phyloP scores from a whole-genome alignment of 2,329 filamentous ascomycete genomes.

The Talaromyces sp. region DNA sequence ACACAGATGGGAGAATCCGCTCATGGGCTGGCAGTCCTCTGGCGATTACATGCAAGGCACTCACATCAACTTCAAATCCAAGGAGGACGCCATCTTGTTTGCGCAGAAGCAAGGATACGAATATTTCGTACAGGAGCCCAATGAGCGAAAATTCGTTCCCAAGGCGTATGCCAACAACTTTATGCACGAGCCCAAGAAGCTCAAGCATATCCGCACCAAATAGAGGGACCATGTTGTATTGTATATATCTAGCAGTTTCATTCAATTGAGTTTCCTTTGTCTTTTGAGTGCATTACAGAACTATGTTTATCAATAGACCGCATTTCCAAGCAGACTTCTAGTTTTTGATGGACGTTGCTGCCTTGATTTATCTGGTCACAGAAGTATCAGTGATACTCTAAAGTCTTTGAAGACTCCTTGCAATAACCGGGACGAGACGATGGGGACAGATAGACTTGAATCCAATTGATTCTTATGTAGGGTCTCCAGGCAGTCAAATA shows the following conservation, averaged over 20 bases:
- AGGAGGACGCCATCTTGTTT: slow-evolving; percentile 91
- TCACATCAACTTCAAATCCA: slow-evolving; percentile 80
- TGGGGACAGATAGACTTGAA: background rate
- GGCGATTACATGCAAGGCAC: slow-evolving; percentile 94
- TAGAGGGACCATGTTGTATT: slow-evolving; percentile 43
- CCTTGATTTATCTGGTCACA: background rate
- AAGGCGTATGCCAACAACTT: slow-evolving; percentile 99
- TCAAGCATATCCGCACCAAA: slow-evolving; percentile 83
- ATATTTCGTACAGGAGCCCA: slow-evolving; percentile 97
- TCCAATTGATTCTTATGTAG: background rate
- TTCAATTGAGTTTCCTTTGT: background rate
- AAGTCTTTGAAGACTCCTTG: background rate
- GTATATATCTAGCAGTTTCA: slow-evolving; percentile 13
- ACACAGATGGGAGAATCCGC: slow-evolving; percentile 94
- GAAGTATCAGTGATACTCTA: background rate
- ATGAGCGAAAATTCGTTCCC: slow-evolving; percentile 75
- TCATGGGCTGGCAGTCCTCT: slow-evolving; percentile 98
- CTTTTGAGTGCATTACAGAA: background rate
- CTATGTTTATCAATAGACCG: background rate
- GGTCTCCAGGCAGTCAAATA: background rate
- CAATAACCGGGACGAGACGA: background rate
- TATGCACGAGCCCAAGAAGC: slow-evolving; percentile 74
- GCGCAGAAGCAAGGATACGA: slow-evolving; percentile 99
- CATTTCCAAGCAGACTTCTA: background rate
- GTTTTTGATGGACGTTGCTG: background rate